These are phyloP conservation scores for Erodium texanum DNA, from an alignment of 441 rosid genomes.

Conservation along the genomic window DNA sequence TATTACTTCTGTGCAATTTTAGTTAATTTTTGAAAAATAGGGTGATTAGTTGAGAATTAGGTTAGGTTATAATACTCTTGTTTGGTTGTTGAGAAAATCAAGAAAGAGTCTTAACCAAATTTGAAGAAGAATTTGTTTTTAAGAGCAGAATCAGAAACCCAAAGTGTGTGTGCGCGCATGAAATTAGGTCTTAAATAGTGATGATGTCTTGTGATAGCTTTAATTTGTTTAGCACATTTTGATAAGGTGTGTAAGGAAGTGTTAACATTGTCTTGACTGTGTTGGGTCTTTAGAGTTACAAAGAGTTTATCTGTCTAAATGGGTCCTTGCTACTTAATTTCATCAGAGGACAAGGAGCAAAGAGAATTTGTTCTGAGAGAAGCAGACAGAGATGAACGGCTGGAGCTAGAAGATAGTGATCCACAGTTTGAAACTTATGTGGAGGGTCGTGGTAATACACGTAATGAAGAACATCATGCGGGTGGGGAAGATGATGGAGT, in stretches of 20 bases:
- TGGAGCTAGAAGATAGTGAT: neutral
- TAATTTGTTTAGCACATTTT: neutral
- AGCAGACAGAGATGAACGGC: neutral
- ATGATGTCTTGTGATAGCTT: neutral
- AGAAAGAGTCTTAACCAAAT: too few relatives aligned
- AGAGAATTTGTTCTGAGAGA: neutral
- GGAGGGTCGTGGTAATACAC: neutral
- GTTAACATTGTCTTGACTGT: neutral
- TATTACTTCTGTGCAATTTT: too few relatives aligned
- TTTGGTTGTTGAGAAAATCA: too few relatives aligned
- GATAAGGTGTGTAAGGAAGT: neutral
- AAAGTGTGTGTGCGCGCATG: neutral
- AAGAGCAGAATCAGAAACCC: too few relatives aligned
- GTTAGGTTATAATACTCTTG: too few relatives aligned
- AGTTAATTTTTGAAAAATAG: too few relatives aligned
- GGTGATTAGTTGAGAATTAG: too few relatives aligned
- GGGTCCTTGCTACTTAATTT: neutral
- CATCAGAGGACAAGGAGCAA: neutral
- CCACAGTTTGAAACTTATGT: slow-evolving; percentile 2
- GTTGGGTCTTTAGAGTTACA: neutral
- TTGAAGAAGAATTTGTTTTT: too few relatives aligned
- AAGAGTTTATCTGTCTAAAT: neutral
- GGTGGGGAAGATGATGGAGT: neutral
- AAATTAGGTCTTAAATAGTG: neutral
- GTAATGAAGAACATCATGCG: neutral